Evolutionary conservation across 768 basidiomycete species (phyloP).

Genomic region (Hypsizygus marmoreus): DNA sequence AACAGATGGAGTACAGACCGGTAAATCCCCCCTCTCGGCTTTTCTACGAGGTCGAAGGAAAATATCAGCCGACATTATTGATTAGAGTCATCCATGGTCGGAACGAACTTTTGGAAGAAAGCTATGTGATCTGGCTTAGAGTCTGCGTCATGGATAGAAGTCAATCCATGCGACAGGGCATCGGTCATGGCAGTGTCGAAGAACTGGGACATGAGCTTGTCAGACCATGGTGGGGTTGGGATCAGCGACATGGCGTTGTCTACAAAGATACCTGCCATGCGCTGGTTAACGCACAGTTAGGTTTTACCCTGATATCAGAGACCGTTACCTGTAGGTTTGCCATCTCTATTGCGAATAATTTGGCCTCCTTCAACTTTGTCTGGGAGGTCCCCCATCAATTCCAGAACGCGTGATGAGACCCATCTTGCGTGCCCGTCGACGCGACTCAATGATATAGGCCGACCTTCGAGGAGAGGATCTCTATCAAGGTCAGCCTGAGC

Average conservation of each 20-base stretch:
- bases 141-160: slow-evolving; percentile 84
- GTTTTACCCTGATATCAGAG: not conserved
- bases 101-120: slow-evolving; percentile 64
- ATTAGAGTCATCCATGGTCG: not conserved
- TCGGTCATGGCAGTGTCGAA: slow-evolving; percentile 66
- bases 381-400: slow-evolving; percentile 63
- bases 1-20: slow-evolving; percentile 45
- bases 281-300: not conserved
- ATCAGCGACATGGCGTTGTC: slow-evolving; percentile 88
- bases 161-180: slow-evolving; percentile 79
- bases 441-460: slow-evolving; percentile 72
- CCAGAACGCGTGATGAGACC: slow-evolving; percentile 78
- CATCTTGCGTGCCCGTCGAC: slow-evolving; percentile 87
- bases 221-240: slow-evolving; percentile 62
- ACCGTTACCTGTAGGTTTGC: slow-evolving; percentile 65
- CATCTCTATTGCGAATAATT: slow-evolving; percentile 65
- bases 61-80: not conserved
- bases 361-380: slow-evolving; percentile 66
- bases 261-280: slow-evolving; percentile 63
- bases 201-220: slow-evolving; percentile 57
- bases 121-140: slow-evolving; percentile 50
- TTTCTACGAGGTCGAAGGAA: slow-evolving; percentile 43
- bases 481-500: slow-evolving; percentile 69
- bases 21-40: slow-evolving; percentile 67
- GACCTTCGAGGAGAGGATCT: slow-evolving; percentile 65